phyloP scores from a whole-genome alignment of 2,329 filamentous ascomycete species.

The Claviceps capensis region DNA sequence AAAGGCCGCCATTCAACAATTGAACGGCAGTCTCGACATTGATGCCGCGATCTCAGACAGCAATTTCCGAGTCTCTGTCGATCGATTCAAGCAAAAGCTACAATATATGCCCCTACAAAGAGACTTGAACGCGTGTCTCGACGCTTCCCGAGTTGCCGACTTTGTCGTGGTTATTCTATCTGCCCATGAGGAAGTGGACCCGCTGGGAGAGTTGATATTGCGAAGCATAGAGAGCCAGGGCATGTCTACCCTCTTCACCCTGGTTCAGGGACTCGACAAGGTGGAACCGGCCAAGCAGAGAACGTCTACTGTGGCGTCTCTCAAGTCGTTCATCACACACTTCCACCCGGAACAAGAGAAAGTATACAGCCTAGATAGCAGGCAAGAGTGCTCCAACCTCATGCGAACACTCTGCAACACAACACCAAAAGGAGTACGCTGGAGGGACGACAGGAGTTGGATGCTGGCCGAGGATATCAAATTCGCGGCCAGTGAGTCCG shows the following conservation, averaged over 20 bases:
- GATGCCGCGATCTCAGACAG: conserved; percentile 47
- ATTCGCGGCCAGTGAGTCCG: conserved; percentile 48
- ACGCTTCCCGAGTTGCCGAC: conserved; percentile 79
- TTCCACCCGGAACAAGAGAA: conserved; percentile 91
- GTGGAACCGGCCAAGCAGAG: conserved; percentile 70
- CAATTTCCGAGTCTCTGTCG: conserved; percentile 55
- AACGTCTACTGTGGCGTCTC: conserved; percentile 60
- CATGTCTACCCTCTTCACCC: conserved; percentile 79
- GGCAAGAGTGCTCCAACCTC: conserved; percentile 82
- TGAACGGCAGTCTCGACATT: conserved; percentile 73
- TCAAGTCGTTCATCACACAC: conserved; percentile 86
- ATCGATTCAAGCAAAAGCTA: conserved; percentile 89
- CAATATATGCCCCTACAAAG: conserved; percentile 67
- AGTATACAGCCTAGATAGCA: conserved; percentile 73
- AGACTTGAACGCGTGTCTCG: conserved; percentile 64
- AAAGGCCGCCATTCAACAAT: conserved; percentile 47
- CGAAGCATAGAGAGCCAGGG: conserved; percentile 86
- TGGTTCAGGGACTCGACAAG: conserved; percentile 66
- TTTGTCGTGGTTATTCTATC: conserved; percentile 83
- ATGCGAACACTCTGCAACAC: conserved; percentile 85
- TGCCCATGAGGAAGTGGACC: conserved; percentile 69
- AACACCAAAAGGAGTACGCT: conserved; percentile 84
- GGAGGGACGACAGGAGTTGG: conserved; percentile 93
- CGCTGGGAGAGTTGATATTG: conserved; percentile 71
- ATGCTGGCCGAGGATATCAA: conserved; percentile 76